Conservation (phyloP, 2,329 filamentous ascomycete genomes). For the Calonectria pauciramosa region DNA sequence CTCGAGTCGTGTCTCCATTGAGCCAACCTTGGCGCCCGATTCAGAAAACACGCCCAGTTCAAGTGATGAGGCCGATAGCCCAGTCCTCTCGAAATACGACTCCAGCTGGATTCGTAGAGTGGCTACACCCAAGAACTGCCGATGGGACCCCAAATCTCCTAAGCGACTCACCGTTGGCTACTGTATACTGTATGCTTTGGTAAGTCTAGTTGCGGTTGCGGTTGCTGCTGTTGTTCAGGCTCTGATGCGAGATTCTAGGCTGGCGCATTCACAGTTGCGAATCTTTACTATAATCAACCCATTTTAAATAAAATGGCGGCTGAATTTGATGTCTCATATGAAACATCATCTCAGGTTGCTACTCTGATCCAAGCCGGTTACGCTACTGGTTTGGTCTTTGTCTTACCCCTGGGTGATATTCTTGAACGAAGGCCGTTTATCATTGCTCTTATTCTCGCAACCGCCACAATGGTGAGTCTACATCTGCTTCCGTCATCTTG, state of each 20-base stretch:
- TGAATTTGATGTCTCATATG: slow-evolving; percentile 79
- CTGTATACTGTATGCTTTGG: slow-evolving; percentile 80
- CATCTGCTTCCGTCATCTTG: background rate
- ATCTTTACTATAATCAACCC: slow-evolving; percentile 86
- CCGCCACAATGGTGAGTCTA: slow-evolving; percentile 72
- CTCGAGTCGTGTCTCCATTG: slow-evolving; percentile 11
- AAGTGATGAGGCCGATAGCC: slow-evolving; percentile 27
- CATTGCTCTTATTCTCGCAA: slow-evolving; percentile 75
- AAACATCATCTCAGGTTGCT: slow-evolving; percentile 76
- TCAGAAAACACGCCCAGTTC: slow-evolving; percentile 24
- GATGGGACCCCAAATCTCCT: slow-evolving; percentile 76
- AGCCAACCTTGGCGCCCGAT: slow-evolving; percentile 2
- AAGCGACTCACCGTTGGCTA: slow-evolving; percentile 76
- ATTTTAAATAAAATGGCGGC: slow-evolving; percentile 81
- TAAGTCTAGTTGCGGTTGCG: slow-evolving; percentile 43
- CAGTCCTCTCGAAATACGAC: slow-evolving; percentile 38
- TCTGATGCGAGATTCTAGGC: slow-evolving; percentile 52
- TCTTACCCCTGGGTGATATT: slow-evolving; percentile 82
- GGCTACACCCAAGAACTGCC: slow-evolving; percentile 73
- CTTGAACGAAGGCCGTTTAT: slow-evolving; percentile 79
- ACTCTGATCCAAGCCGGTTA: slow-evolving; percentile 87
- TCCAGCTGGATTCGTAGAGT: slow-evolving; percentile 38
- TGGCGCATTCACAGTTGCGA: slow-evolving; percentile 79
- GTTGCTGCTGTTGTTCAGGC: background rate
- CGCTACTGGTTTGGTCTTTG: slow-evolving; percentile 78